Percentiles rank a stretch among this genome's conserved stretches.
Evolutionary conservation across 768 basidiomycete species (phyloP).

Genomic region (Amanita polypyramis): DNA sequence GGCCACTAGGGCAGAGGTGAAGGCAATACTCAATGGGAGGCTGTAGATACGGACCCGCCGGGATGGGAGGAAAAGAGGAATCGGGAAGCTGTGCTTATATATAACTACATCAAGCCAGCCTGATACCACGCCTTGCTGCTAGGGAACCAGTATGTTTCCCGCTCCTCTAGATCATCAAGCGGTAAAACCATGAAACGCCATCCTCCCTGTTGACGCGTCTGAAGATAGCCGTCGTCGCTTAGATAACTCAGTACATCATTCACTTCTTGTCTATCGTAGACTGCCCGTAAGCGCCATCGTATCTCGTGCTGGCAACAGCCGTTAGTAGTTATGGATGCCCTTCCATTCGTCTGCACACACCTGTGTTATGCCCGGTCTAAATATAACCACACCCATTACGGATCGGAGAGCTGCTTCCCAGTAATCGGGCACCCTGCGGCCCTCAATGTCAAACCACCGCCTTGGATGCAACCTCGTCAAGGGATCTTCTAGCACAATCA

Average conservation of each 20-base stretch:
- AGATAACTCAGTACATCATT: conserved; percentile 50
- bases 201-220: conserved; percentile 18
- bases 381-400: conserved; percentile 53
- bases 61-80: conserved; percentile 13
- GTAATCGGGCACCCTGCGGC: conserved; percentile 42
- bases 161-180: conserved; percentile 45
- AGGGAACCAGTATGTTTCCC: conserved; percentile 45
- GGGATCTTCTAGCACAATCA: conserved; percentile 36
- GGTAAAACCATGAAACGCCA: conserved; percentile 16
- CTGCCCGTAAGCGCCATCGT: conserved; percentile 56
- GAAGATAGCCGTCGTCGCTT: conserved; percentile 39
- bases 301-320: conserved; percentile 51
- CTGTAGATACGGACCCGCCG: conserved; percentile 16
- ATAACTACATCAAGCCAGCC: conserved; percentile 17
- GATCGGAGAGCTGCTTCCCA: conserved; percentile 70
- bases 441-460: conserved; percentile 71
- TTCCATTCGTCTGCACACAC: conserved; percentile 24
- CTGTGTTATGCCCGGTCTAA: conserved; percentile 67
- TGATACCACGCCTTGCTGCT: conserved; percentile 57
- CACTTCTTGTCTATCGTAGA: conserved; percentile 71
- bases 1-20: conserved; percentile 1
- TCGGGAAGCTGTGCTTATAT: conserved; percentile 8
- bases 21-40: conserved; percentile 10
- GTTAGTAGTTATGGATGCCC: conserved; percentile 2
- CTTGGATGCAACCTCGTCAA: conserved; percentile 47